Base-by-base conservation (phyloP, 2,329 filamentous ascomycete species). In the Magnaporthales sp. region DNA sequence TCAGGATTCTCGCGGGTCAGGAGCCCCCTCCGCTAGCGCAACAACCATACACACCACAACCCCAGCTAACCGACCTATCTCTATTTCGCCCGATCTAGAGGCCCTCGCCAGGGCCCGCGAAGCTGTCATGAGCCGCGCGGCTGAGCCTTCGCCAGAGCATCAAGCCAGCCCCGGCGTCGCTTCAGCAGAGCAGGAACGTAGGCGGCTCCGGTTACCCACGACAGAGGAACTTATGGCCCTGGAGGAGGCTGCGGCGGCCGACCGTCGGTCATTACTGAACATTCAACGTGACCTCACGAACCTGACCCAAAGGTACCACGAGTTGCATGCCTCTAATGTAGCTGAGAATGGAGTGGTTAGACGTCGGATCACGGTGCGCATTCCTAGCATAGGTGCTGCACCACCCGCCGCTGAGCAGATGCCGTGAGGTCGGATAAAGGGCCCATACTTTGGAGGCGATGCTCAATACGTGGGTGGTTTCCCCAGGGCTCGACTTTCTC, bases 391-490 rank as follows among this genome's bases (percentile, higher is more conserved):
- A 26, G 56, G 56, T 60, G n/a, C 56, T 26, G 26, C 56, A 15
- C 56, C 56, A 9, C 13, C 56, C 24, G 29, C 56, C 10, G 11
- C 56, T 10, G 56, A 60, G 26, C 56, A 26, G n/a, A 60, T 24
- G 13, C 56, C 56, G 11, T 60, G 15, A 7, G 24, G n/a, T 26
- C 24, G 9, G 54, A 5, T 24, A 26, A 8, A 26, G n/a, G 54
- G 4, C 79, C 38, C 19, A 19, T 8, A 13, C 38, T 46, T 46
- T n/a, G 38, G 38, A 46, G 38, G 38, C n/a, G 38, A 46, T 46
- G 8, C 38, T 46, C 38, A n/a, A n/a, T 3, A 46, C 15, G n/a
- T 46, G n/a, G n/a, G n/a, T 46, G 38, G 38, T n/a, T 46, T 38
- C 8, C 1, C 1, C 6, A 46, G 38, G n/a, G 38, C 7, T 46